phyloP scores from a whole-genome alignment of 2,329 filamentous ascomycete species.

The Ophiosphaerella korrae region DNA sequence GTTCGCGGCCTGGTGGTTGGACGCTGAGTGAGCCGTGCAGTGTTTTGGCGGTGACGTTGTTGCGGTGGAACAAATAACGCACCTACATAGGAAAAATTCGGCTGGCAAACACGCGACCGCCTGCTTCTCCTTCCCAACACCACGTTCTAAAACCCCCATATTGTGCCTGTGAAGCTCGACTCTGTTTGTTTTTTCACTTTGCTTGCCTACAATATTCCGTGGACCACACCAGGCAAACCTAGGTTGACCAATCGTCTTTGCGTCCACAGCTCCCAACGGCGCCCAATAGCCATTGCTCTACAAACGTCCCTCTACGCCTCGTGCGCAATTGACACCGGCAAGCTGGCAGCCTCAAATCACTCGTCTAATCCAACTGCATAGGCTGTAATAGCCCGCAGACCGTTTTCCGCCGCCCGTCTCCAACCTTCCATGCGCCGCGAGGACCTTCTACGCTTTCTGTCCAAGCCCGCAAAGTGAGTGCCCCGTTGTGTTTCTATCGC shows the following conservation, averaged over 20 bases:
- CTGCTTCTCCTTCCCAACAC: constrained; percentile 10
- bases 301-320: constrained; percentile 8
- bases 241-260: background rate
- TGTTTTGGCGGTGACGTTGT: constrained; percentile 21
- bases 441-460: constrained; percentile 90
- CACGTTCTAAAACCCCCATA: constrained; percentile 3
- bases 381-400: constrained; percentile 47
- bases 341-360: constrained; percentile 39
- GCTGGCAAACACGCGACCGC: constrained; percentile 18
- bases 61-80: constrained; percentile 19
- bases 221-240: background rate
- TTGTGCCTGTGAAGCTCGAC: constrained; percentile 5
- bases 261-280: constrained; percentile 9
- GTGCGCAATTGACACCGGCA: constrained; percentile 27
- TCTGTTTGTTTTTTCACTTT: constrained; percentile 10
- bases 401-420: constrained; percentile 19
- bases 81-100: constrained; percentile 18
- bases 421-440: constrained; percentile 80
- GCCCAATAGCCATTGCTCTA: constrained; percentile 27
- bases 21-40: constrained; percentile 14
- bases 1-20: constrained; percentile 1
- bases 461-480: constrained; percentile 89
- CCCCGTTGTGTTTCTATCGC: too few relatives aligned
- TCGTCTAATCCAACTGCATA: constrained; percentile 34
- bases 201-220: background rate